Evolutionary conservation across 2,329 filamentous ascomycete species (phyloP).

Genomic region (Cladosporium velox): DNA sequence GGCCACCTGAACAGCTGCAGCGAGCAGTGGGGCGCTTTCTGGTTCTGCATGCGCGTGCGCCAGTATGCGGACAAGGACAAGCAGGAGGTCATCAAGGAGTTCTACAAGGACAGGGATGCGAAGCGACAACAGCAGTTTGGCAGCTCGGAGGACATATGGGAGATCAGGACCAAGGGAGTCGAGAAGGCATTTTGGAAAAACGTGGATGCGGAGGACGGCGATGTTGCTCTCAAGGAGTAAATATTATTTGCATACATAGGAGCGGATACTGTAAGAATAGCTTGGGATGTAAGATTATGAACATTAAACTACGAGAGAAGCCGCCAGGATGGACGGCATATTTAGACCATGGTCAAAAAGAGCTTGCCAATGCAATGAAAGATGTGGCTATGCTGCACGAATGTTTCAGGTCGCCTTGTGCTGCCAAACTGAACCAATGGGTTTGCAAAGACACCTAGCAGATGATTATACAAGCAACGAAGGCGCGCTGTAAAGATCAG

Average conservation of each 20-base stretch:
- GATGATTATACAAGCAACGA: neutral
- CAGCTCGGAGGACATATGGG: conserved; percentile 93
- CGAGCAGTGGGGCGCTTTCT: conserved; percentile 90
- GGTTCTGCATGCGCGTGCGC: conserved; percentile 92
- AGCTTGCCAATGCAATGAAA: neutral
- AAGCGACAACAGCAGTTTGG: conserved; percentile 63
- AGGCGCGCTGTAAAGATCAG: neutral
- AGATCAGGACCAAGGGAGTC: conserved; percentile 66
- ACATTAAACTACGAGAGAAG: neutral
- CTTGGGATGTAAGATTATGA: conserved; percentile 13
- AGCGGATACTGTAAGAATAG: neutral
- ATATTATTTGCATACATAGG: neutral
- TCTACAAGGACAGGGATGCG: conserved; percentile 66
- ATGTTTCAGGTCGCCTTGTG: neutral
- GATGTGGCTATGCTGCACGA: neutral
- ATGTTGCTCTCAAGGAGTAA: conserved; percentile 16
- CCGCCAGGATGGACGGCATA: neutral
- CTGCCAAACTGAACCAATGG: neutral
- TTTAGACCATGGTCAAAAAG: neutral
- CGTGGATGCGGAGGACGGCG: conserved; percentile 34
- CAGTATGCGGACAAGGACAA: conserved; percentile 61
- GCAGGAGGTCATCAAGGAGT: conserved; percentile 61
- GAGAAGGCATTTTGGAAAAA: conserved; percentile 47
- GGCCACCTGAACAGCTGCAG: conserved; percentile 75
- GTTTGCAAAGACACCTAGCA: neutral